These are phyloP conservation scores for Naganishia albida DNA, from an alignment of 1,284 basidiomycete genomes.

Conservation along the genomic window DNA sequence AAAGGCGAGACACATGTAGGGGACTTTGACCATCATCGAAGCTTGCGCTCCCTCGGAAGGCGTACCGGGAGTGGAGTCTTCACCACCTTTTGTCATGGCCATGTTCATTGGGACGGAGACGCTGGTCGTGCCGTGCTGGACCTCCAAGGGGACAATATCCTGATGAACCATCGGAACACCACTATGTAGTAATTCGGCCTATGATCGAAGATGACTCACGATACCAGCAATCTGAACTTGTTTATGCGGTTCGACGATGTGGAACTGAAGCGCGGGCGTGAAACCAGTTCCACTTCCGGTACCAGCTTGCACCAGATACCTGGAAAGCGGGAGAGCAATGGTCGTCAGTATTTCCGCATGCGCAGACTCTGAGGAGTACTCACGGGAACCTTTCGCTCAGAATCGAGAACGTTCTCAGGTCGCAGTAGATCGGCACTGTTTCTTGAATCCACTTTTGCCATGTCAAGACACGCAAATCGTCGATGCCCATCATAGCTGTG, in stretches of 20 bases:
- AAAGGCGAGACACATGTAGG: constrained; percentile 17
- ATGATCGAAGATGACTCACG: background rate
- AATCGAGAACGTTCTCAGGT: constrained; percentile 14
- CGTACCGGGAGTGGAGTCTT: background rate
- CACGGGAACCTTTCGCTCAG: constrained; percentile 17
- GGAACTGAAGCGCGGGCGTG: constrained; percentile 2
- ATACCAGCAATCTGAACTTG: constrained; percentile 13
- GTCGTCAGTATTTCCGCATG: background rate
- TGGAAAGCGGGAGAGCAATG: background rate
- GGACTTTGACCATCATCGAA: constrained; percentile 4
- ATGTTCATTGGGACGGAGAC: constrained; percentile 6
- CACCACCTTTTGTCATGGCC: background rate
- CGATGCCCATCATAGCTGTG: constrained; percentile 7
- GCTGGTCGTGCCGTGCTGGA: constrained; percentile 10
- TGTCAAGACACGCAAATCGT: constrained; percentile 19
- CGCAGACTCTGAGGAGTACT: background rate
- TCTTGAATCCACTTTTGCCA: constrained; percentile 25
- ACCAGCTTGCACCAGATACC: constrained; percentile 15
- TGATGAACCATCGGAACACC: background rate
- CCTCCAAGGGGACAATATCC: constrained; percentile 11
- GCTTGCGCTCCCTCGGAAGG: background rate
- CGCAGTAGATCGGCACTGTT: constrained; percentile 1
- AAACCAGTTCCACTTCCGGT: constrained; percentile 13
- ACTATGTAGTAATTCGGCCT: background rate
- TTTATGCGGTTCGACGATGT: constrained; percentile 3